Percentiles rank a stretch among this genome's conserved stretches.
phyloP scores from a whole-genome alignment of 2,329 filamentous ascomycete genomes.

The Emergomyces africanus region DNA sequence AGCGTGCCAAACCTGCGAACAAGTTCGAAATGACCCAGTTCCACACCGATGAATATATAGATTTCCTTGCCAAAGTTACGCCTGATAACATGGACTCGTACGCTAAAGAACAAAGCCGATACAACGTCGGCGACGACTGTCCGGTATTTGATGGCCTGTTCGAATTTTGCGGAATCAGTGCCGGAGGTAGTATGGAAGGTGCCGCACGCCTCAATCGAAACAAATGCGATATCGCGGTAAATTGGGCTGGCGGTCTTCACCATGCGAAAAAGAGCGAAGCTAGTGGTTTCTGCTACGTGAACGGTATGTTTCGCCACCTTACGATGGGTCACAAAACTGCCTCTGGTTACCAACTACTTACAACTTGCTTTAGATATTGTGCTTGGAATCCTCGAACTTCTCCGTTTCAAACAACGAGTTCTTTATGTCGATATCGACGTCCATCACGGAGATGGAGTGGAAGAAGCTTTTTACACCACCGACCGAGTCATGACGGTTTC shows the following conservation, averaged over 20 bases:
- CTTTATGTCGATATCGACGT: constrained; percentile 57
- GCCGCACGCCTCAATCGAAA: constrained; percentile 54
- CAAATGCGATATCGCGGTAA: constrained; percentile 56
- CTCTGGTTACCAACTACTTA: constrained; percentile 8
- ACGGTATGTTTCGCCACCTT: constrained; percentile 37
- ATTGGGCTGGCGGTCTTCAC: constrained; percentile 93
- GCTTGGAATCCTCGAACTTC: constrained; percentile 51
- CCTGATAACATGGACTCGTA: constrained; percentile 98
- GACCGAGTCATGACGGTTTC: constrained; percentile 60
- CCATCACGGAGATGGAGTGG: constrained; percentile 55
- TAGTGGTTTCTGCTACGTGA: constrained; percentile 96
- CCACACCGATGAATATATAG: constrained; percentile 61
- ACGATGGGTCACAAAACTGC: neutral
- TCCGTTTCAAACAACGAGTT: constrained; percentile 51
- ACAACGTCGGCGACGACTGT: constrained; percentile 53
- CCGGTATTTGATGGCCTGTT: constrained; percentile 59
- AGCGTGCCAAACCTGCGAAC: constrained; percentile 68
- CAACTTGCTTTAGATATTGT: constrained; percentile 42
- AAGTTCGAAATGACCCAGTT: constrained; percentile 63
- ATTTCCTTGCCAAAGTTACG: constrained; percentile 72
- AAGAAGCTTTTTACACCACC: constrained; percentile 59
- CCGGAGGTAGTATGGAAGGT: constrained; percentile 58
- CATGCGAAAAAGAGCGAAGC: constrained; percentile 94
- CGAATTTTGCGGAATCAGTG: constrained; percentile 58
- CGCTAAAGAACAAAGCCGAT: constrained; percentile 74